Percentiles rank a stretch among this genome's conserved stretches.
These are phyloP conservation scores for Theobroma grandiflorum DNA, from an alignment of 441 rosid genomes.

Conservation along the genomic window DNA sequence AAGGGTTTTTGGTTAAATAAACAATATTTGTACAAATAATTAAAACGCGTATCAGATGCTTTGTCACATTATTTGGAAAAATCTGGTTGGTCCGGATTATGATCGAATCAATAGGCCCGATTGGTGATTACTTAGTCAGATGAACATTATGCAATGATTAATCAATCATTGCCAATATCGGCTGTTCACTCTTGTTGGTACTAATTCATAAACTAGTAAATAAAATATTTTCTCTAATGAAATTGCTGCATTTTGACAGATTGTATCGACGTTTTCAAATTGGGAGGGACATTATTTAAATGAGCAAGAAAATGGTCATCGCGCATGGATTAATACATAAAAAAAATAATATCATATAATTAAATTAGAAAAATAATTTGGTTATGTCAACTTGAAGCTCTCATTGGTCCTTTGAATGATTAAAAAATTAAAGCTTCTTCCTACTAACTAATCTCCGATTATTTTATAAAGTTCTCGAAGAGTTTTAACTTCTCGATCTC, in stretches of 20 bases:
- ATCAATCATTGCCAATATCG: constrained; percentile 30
- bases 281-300: neutral
- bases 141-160: constrained; percentile 24
- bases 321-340: neutral
- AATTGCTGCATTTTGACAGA: constrained; percentile 8
- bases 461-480: neutral
- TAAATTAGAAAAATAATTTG: neutral
- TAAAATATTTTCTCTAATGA: neutral
- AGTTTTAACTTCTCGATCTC: neutral
- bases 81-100: constrained; percentile 13
- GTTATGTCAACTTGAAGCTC: constrained; percentile 23
- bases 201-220: neutral
- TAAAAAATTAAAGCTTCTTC: neutral
- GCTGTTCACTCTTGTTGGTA: constrained; percentile 12
- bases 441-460: neutral
- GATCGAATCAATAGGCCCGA: too few relatives aligned
- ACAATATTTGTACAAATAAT: neutral
- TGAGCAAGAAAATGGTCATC: neutral
- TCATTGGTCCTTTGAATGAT: constrained; percentile 6
- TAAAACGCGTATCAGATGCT: neutral
- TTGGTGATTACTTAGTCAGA: neutral
- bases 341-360: neutral
- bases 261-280: neutral
- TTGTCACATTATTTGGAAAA: neutral
- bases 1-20: neutral